Conservation (phyloP, 768 basidiomycete species). For the Boletus subcaerulescens region DNA sequence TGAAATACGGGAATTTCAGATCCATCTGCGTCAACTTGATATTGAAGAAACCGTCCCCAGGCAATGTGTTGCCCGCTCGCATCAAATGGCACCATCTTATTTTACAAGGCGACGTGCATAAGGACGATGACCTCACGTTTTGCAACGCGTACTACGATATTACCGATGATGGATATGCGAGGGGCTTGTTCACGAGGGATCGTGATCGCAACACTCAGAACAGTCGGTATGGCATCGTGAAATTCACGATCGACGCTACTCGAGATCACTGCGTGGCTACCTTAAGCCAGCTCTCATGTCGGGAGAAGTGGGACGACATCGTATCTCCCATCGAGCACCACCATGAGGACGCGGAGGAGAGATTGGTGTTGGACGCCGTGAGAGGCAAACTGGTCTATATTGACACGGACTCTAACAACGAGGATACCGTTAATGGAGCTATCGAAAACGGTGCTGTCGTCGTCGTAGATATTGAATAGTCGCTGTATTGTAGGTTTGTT, state of each 20-base stretch:
- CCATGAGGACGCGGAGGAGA: not conserved
- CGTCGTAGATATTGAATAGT: too few species aligned
- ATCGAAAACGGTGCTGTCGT: too few species aligned
- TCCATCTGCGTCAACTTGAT: not conserved
- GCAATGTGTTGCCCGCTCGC: not conserved
- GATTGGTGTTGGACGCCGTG: not conserved
- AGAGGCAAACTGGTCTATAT: not conserved
- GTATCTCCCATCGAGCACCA: not conserved
- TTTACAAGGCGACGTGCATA: too few species aligned
- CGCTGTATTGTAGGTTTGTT: too few species aligned
- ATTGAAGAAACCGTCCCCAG: not conserved
- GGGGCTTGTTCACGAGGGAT: not conserved
- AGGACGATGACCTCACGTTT: not conserved
- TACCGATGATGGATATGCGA: not conserved
- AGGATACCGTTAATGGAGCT: too few species aligned
- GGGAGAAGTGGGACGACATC: not conserved
- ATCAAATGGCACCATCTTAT: not conserved
- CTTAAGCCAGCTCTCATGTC: not conserved
- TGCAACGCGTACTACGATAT: not conserved
- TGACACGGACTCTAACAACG: not conserved
- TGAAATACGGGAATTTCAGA: not conserved
- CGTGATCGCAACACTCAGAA: not conserved
- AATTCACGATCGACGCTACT: not conserved
- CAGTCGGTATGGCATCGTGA: not conserved
- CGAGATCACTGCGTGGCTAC: not conserved